Percentiles rank a stretch among this genome's conserved stretches.
These are phyloP conservation scores for Crithidia bombi DNA, from an alignment of 208 protist species.

Conservation along the genomic window DNA sequence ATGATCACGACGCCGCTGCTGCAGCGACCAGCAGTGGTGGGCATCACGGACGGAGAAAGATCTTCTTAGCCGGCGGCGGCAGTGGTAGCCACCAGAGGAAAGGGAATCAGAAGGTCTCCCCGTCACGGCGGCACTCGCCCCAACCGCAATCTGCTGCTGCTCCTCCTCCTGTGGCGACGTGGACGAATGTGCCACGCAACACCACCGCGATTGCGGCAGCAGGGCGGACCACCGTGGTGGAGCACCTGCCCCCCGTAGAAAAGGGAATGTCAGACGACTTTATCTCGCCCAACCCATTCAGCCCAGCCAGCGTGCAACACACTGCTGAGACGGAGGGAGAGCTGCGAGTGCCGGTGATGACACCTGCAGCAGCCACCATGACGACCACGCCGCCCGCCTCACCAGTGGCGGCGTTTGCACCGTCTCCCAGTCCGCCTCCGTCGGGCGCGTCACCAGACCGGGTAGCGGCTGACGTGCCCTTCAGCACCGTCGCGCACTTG, in stretches of 20 bases:
- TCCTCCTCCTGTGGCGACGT: neutral
- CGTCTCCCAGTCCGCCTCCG: neutral
- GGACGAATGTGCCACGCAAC: conserved; percentile 9
- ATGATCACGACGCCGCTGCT: neutral
- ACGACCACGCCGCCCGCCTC: neutral
- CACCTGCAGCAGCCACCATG: neutral
- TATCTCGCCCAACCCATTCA: neutral
- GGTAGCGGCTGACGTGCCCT: neutral
- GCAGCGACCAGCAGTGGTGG: neutral
- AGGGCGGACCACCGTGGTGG: neutral
- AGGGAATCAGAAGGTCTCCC: neutral
- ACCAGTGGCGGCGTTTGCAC: neutral
- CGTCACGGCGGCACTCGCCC: neutral
- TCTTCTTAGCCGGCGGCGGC: conserved; percentile 6
- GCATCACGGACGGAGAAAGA: neutral
- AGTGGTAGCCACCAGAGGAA: neutral
- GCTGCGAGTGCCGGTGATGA: neutral
- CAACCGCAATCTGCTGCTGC: neutral
- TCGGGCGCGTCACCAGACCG: neutral
- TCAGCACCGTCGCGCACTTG: neutral
- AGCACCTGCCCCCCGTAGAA: neutral
- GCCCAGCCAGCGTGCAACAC: neutral
- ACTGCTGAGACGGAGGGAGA: neutral
- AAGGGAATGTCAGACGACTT: neutral
- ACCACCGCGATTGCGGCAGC: neutral